These are phyloP conservation scores for Leucocoprinus birnbaumii DNA, from an alignment of 768 basidiomycete genomes.

Conservation along the genomic window DNA sequence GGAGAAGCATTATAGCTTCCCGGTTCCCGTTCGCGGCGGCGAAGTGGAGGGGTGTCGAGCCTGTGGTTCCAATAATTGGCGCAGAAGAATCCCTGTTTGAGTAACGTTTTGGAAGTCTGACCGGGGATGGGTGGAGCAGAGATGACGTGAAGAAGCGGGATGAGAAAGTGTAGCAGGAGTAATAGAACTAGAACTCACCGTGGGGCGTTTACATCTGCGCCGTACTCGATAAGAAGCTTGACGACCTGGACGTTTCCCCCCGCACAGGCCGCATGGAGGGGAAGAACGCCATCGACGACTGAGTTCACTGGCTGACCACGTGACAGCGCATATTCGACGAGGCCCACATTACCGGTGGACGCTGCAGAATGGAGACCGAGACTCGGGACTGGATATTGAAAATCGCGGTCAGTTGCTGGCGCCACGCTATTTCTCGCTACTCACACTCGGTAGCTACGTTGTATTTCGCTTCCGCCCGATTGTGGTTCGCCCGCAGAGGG, in stretches of 20 bases:
- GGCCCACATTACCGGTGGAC: constrained; percentile 84
- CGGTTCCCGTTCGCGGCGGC: constrained; percentile 94
- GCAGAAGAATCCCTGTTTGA: constrained; percentile 60
- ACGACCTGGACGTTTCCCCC: constrained; percentile 90
- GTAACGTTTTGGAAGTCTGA: constrained; percentile 71
- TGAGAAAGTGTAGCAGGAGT: constrained; percentile 6
- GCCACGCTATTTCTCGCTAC: constrained; percentile 18
- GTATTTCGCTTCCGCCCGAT: constrained; percentile 52
- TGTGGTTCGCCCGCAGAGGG: constrained; percentile 42
- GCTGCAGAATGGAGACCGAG: constrained; percentile 78
- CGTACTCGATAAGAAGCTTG: constrained; percentile 82
- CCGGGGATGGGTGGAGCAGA: constrained; percentile 13
- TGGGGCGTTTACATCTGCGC: constrained; percentile 98
- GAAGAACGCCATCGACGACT: constrained; percentile 94
- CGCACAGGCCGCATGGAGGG: constrained; percentile 91
- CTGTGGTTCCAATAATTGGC: constrained; percentile 79
- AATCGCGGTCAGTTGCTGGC: constrained; percentile 12
- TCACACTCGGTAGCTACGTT: constrained; percentile 58
- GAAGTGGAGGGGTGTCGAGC: constrained; percentile 94
- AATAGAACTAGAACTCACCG: constrained; percentile 46
- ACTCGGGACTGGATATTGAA: constrained; percentile 76
- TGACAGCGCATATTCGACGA: constrained; percentile 88
- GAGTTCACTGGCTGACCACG: constrained; percentile 97
- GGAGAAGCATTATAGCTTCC: constrained; percentile 70
- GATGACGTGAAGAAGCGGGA: constrained; percentile 13